Conservation (phyloP, 345 rosid genomes). For the Brassica cretica region DNA sequence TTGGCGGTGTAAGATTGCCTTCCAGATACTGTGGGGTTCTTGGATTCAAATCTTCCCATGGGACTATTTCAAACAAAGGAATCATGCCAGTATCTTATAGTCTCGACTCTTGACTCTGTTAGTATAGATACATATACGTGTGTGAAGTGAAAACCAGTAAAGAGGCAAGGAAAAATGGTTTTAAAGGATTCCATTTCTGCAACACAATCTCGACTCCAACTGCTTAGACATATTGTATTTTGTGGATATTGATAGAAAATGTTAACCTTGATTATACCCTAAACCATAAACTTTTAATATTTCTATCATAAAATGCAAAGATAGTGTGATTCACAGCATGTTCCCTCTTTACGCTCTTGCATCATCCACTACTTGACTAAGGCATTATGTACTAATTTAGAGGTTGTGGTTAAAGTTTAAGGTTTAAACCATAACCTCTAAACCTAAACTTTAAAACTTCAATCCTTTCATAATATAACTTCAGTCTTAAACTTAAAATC, state of each 20-base stretch:
- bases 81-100: not conserved
- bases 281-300: too few species aligned
- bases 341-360: conserved; percentile 7
- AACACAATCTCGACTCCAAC: too few species aligned
- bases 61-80: not conserved
- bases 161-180: not conserved
- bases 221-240: too few species aligned
- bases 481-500: too few species aligned
- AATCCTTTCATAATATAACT: too few species aligned
- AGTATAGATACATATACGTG: not conserved
- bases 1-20: not conserved
- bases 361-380: conserved; percentile 2
- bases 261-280: too few species aligned
- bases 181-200: too few species aligned
- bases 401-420: too few species aligned
- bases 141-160: not conserved
- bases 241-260: too few species aligned
- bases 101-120: not conserved
- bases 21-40: not conserved
- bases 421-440: too few species aligned
- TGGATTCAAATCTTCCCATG: not conserved
- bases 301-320: not conserved
- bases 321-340: not conserved
- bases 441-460: too few species aligned
- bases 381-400: not conserved